Percentiles rank a stretch among this genome's conserved stretches.
Evolutionary conservation across 192 early-diverging fungal genomes (phyloP).

Genomic region (Coemansia sp.): DNA sequence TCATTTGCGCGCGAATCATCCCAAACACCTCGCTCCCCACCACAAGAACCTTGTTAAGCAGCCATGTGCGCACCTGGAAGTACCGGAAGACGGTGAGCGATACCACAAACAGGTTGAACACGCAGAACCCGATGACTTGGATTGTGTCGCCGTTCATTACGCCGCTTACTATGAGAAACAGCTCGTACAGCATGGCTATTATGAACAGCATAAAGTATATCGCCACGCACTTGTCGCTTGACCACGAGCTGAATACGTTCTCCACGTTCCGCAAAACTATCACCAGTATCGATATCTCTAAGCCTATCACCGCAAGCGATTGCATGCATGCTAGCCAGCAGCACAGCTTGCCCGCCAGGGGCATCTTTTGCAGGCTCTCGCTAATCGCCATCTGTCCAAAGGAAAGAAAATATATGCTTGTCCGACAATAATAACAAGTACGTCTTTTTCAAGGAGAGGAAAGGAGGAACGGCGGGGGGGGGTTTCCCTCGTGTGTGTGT

Average conservation of each 20-base stretch:
- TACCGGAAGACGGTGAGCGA: conserved; percentile 53
- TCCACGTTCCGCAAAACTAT: conserved; percentile 46
- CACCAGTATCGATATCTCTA: conserved; percentile 45
- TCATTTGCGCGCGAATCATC: conserved; percentile 28
- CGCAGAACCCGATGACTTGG: conserved; percentile 53
- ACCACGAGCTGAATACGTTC: conserved; percentile 51
- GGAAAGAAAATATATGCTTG: no score
- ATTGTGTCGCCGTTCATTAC: conserved; percentile 54
- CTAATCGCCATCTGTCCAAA: conserved; percentile 45
- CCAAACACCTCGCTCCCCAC: conserved; percentile 18
- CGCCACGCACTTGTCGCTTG: conserved; percentile 55
- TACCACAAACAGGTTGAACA: conserved; percentile 53
- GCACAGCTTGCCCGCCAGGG: conserved; percentile 37
- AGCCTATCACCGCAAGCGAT: conserved; percentile 33
- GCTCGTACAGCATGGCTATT: conserved; percentile 40
- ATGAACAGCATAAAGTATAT: conserved; percentile 57
- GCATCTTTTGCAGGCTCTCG: conserved; percentile 55
- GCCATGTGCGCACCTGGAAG: conserved; percentile 47
- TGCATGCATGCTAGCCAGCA: conserved; percentile 46
- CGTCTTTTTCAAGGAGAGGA: no score
- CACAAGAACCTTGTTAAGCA: conserved; percentile 16
- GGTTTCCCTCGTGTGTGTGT: no score
- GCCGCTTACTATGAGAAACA: conserved; percentile 48
- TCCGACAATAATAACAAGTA: no score
- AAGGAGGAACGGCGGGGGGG: no score